Percentiles rank a stretch among this genome's conserved stretches.
Conservation (phyloP, 2,329 filamentous ascomycete species). For the Cercospora sp. region DNA sequence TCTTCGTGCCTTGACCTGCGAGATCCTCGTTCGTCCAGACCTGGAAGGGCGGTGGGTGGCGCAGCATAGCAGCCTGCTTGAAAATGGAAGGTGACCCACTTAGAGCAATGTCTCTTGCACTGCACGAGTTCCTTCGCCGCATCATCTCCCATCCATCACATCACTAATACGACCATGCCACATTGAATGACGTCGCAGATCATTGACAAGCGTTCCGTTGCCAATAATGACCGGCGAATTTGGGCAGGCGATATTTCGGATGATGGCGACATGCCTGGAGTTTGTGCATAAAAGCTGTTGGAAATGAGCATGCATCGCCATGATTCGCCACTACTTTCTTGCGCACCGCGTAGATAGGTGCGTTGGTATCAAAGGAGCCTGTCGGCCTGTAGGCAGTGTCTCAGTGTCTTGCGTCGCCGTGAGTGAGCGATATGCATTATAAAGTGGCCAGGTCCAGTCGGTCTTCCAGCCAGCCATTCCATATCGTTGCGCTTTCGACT, state of each 20-base stretch:
- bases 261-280: neutral
- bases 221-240: neutral
- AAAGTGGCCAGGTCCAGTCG: neutral
- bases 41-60: no score
- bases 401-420: neutral
- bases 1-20: no score
- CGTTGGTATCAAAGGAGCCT: neutral
- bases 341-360: neutral
- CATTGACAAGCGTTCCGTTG: neutral
- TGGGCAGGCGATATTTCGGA: neutral
- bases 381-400: neutral
- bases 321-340: neutral
- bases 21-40: no score
- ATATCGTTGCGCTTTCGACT: neutral
- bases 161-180: no score
- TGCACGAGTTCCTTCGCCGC: no score
- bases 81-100: no score
- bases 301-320: neutral
- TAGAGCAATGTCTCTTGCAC: no score
- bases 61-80: no score
- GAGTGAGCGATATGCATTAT: neutral
- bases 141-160: no score
- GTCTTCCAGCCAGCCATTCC: neutral
- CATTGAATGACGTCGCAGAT: neutral
- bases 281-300: neutral